Evolutionary conservation across 225 moss, liverwort and hornwort genomes (phyloP), one percentile per base, ranked within the genome.

Genomic region (Polytrichum commune): DNA sequence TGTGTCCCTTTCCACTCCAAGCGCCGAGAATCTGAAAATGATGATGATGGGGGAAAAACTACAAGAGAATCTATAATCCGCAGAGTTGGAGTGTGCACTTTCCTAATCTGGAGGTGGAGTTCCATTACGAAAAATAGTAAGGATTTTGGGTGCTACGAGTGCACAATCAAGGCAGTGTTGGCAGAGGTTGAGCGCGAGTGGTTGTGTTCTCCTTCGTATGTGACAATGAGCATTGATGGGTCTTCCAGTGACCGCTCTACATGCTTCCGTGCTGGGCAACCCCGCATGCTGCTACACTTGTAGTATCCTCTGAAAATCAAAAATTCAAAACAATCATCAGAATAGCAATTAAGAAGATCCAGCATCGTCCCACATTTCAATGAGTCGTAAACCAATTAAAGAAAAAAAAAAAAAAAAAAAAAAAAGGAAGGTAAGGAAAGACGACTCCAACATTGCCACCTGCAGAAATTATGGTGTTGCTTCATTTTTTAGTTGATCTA

Each of bases 251-350:
- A 84, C 30, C 87, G 78, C 71, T 90, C 90, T 24, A 90, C 87
- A 62, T 90, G 90, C 74, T 90, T 90, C 69, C 90, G 73, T 16
- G 90, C 90, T 46, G 87, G 87, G 64, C 90, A 90, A 23, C 90
- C 87, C 62, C 90, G 80, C 62, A 87, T 83, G 35, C 90, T 86
- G 68, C 90, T 90, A 78, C 87, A 90, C 76, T 90, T 90, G 74
- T 90, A 90, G 71, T 90, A 90, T 8, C 90, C 90, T 76, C 90
- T 90, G 87, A 65, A 53, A 0, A n/a, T 19, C 20, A 57, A 53
- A 25, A 69, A 20, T 16, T 16, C 38, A 38, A 38, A 13, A 46
- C 46, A 46, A 4, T 46, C 46, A 46, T 46, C 46, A 46, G 46
- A 3, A 46, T 46, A 46, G 46, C 10, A 46, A 46, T 46, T 16